A percentile compares a stretch with the other conserved stretches of the same genome.
Conservation (phyloP, 306 rosid species). For the Casuarina equisetifolia region DNA sequence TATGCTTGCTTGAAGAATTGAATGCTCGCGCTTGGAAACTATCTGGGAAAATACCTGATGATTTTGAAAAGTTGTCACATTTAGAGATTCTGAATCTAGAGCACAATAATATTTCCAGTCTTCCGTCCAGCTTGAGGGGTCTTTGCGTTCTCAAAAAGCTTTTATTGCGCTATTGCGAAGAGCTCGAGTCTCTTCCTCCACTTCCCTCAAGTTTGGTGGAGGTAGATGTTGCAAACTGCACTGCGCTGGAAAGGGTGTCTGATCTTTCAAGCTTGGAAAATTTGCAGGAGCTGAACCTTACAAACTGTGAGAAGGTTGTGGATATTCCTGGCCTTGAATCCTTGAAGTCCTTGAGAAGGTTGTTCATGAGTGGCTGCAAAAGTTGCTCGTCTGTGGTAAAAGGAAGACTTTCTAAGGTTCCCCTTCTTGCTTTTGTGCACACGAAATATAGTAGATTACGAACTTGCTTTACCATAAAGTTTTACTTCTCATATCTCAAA, state of each 20-base stretch:
- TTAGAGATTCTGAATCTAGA: constrained; percentile 47
- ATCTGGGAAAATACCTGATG: constrained; percentile 56
- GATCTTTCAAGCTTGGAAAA: constrained; percentile 51
- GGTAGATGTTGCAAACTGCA: constrained; percentile 50
- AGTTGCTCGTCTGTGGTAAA: constrained; percentile 39
- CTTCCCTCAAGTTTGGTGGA: constrained; percentile 62
- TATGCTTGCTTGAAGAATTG: constrained; percentile 39
- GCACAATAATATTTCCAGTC: constrained; percentile 45
- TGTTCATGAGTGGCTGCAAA: constrained; percentile 51
- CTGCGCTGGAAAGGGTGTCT: constrained; percentile 38
- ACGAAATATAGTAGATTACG: background rate
- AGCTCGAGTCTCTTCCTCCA: constrained; percentile 53
- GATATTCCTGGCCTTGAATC: constrained; percentile 70
- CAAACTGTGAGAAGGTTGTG: constrained; percentile 49
- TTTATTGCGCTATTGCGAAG: constrained; percentile 32
- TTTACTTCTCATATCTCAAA: background rate
- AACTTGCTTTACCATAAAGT: background rate
- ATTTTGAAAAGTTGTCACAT: constrained; percentile 48
- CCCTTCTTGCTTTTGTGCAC: background rate
- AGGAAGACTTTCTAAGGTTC: constrained; percentile 60
- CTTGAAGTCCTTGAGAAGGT: constrained; percentile 52
- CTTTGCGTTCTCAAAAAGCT: constrained; percentile 46
- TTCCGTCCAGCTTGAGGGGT: constrained; percentile 62
- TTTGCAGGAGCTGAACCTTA: constrained; percentile 47
- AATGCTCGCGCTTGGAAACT: constrained; percentile 51